Evolutionary conservation across 352 stramenopile genomes (phyloP).

Genomic region (Aphanomyces stellatus): DNA sequence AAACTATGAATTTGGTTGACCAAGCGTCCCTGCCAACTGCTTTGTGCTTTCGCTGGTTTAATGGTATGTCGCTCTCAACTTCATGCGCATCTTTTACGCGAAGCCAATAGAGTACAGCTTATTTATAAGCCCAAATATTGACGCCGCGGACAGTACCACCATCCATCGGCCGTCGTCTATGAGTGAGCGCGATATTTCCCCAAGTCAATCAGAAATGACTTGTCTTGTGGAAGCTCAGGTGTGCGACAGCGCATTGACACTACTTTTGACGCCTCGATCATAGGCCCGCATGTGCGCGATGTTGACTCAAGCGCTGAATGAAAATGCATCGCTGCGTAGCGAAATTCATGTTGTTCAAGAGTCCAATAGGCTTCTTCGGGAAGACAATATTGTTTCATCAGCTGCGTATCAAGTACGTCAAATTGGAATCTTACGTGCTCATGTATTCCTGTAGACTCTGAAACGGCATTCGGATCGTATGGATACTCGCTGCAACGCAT

Average conservation of each 20-base stretch:
- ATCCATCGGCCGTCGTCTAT: constrained; percentile 8
- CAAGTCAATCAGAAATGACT: background rate
- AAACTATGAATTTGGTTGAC: constrained; percentile 42
- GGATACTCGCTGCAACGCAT: background rate
- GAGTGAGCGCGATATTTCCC: background rate
- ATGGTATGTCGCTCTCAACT: constrained; percentile 31
- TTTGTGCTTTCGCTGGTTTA: constrained; percentile 71
- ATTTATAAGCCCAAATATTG: constrained; percentile 43
- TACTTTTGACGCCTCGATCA: background rate
- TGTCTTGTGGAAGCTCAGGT: constrained; percentile 11
- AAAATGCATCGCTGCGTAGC: constrained; percentile 69
- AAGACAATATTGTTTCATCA: constrained; percentile 5
- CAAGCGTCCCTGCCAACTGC: constrained; percentile 54
- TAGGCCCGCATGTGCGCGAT: constrained; percentile 34
- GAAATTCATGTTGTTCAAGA: constrained; percentile 49
- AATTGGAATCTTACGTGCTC: background rate
- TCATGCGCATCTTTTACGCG: background rate
- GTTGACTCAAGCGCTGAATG: constrained; percentile 55
- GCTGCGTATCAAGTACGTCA: background rate
- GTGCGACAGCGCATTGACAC: background rate
- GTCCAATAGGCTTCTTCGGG: constrained; percentile 30
- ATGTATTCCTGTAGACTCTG: background rate
- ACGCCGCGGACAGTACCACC: background rate
- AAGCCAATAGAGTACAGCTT: constrained; percentile 47
- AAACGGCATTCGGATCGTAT: background rate